Base-by-base conservation (phyloP, 2,329 filamentous ascomycete species). In the Colletotrichum orchidophilum region DNA sequence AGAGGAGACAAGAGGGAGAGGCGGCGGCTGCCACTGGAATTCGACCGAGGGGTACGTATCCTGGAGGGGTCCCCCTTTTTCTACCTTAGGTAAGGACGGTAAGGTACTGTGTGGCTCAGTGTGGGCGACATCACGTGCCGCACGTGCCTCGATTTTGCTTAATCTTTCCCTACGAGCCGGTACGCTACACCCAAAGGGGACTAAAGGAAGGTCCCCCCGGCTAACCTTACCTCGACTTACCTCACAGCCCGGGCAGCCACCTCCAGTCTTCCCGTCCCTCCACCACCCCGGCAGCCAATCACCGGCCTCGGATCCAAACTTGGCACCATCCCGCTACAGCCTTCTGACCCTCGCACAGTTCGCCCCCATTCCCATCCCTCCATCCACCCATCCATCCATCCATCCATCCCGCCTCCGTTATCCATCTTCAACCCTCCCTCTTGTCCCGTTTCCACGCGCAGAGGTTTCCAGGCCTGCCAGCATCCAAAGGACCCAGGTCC, bases 211-310 rank as follows among this genome's bases (percentile, higher is more conserved):
- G 8, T 21, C 18, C 64, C 39, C 39, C 58, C 69, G 69, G 69
- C 69, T 63, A 71, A 71, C 69, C 64, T 71, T 63, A 68, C 58
- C 53, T 49, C 59, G 42, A 70, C 53, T 66, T 54, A 55, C 52
- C 42, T 65, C 58, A 33, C 55, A 58, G 60, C 39, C 29, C 29
- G 12, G 15, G 8, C 27, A 61, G 18, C 31, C n/a, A 42, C 54
- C 64, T 69, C 64, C 64, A 67, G 67, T 33, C 68, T 66, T 68
- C 69, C 69, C 69, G 69, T 58, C 69, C 69, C 69, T 69, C 69
- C 69, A 71, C 58, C 58, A 71, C 26, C 52, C 26, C 29, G 52
- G 21, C 31, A 50, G 35, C 31, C 64, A 67, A 35, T 63, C 42
- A 53, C 3, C 18, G 12, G 9, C 24, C 18, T 9, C 31, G 15